Conservation (phyloP, 169 alveolate genomes). For the Theileria annulata region DNA sequence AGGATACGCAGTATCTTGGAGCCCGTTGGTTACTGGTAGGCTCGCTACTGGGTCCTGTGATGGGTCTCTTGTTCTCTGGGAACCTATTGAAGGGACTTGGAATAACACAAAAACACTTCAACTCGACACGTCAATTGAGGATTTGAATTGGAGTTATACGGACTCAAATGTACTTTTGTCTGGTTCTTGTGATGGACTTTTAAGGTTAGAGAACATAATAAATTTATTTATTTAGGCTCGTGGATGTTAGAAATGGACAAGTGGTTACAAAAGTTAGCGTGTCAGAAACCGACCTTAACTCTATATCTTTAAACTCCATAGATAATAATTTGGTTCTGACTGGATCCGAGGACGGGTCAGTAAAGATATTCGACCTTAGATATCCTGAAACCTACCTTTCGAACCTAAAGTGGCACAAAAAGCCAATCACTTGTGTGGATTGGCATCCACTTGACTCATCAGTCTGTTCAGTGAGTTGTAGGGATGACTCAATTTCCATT, state of each 20-base stretch:
- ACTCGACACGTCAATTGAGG: slow-evolving; percentile 61
- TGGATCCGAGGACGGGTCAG: slow-evolving; percentile 63
- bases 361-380: slow-evolving; percentile 47
- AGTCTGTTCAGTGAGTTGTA: slow-evolving; percentile 67
- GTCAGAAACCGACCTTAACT: slow-evolving; percentile 47
- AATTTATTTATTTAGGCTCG: neutral
- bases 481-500: slow-evolving; percentile 73
- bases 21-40: slow-evolving; percentile 60
- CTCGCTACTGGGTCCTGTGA: slow-evolving; percentile 74
- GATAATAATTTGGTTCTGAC: slow-evolving; percentile 34
- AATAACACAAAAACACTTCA: neutral
- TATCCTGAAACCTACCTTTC: slow-evolving; percentile 36
- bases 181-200: slow-evolving; percentile 70
- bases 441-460: slow-evolving; percentile 76
- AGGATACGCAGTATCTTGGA: slow-evolving; percentile 80
- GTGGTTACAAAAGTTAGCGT: slow-evolving; percentile 30
- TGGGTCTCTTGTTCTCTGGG: slow-evolving; percentile 70
- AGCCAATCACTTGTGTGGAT: slow-evolving; percentile 68
- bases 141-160: slow-evolving; percentile 68
- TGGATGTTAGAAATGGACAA: slow-evolving; percentile 1
- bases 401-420: slow-evolving; percentile 58
- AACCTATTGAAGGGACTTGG: slow-evolving; percentile 69
- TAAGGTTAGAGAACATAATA: slow-evolving; percentile 37
- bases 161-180: slow-evolving; percentile 62
- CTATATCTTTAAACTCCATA: slow-evolving; percentile 52